These are phyloP conservation scores for Taphrina deformans DNA, from an alignment of 1,139 yeast species.

Conservation along the genomic window DNA sequence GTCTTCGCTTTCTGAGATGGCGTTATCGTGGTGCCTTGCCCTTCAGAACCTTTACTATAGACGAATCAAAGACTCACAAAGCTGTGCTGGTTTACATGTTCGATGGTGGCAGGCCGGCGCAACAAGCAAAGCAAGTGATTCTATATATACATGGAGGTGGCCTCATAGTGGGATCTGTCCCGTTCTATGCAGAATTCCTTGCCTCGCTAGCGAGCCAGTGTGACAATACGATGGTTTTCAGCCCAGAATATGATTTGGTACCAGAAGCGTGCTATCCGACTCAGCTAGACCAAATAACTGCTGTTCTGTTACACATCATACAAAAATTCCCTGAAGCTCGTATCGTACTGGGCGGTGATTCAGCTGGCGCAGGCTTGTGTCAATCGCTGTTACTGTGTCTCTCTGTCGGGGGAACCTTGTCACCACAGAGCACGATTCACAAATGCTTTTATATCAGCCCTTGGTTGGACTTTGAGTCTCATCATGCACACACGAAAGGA, in stretches of 20 bases:
- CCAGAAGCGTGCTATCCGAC: constrained; percentile 5
- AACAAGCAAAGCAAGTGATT: neutral
- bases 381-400: neutral
- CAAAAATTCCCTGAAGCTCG: neutral
- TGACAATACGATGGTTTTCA: neutral
- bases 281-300: neutral
- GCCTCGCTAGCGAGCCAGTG: neutral
- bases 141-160: constrained; percentile 14
- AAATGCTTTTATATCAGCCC: constrained; percentile 15
- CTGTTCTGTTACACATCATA: neutral
- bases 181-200: constrained; percentile 2
- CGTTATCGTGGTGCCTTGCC: neutral
- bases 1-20: neutral
- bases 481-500: neutral
- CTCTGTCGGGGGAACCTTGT: neutral
- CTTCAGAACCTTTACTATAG: neutral
- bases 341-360: constrained; percentile 9
- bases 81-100: neutral
- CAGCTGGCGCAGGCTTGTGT: constrained; percentile 14
- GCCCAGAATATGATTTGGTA: constrained; percentile 10
- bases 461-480: constrained; percentile 6
- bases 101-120: neutral
- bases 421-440: neutral
- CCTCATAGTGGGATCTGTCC: neutral
- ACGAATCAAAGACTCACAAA: neutral